Evolutionary conservation across 495 filamentous ascomycete genomes (phyloP).

Genomic region (Poronia punctata): DNA sequence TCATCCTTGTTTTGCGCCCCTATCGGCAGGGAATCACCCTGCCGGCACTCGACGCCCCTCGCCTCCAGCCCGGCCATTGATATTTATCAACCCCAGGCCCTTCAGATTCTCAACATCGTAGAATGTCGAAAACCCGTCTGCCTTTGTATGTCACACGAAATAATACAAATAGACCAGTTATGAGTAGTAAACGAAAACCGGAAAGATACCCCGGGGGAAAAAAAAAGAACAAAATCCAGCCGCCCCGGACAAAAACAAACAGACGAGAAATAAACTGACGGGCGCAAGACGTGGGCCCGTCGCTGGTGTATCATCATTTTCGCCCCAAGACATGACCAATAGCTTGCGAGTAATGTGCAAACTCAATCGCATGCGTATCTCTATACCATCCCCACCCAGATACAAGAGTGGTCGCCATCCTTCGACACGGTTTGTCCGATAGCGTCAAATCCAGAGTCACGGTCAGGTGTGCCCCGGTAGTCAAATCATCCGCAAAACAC

Average conservation of each 20-base stretch:
- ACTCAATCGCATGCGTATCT: constrained; percentile 7
- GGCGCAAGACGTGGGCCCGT: constrained; percentile 13
- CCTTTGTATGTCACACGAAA: constrained; percentile 7
- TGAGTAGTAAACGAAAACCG: constrained; percentile 9
- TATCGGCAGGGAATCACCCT: not conserved
- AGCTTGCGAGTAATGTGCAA: constrained; percentile 14
- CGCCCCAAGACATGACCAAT: constrained; percentile 26
- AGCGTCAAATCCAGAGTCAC: constrained; percentile 9
- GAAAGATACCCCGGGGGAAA: constrained; percentile 4
- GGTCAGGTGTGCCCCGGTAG: constrained; percentile 7
- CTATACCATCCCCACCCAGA: constrained; percentile 25
- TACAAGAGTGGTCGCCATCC: constrained; percentile 12
- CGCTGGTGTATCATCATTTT: constrained; percentile 21
- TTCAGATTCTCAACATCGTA: constrained; percentile 7
- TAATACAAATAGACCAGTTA: constrained; percentile 13
- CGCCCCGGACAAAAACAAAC: constrained; percentile 25
- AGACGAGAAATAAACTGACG: constrained; percentile 17
- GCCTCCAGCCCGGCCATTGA: no score
- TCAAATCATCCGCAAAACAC: constrained; percentile 22
- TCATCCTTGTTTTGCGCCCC: constrained; percentile 3
- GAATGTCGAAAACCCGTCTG: constrained; percentile 12
- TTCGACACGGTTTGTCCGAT: constrained; percentile 1
- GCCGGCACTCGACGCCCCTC: no score
- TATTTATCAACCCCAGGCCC: constrained; percentile 8
- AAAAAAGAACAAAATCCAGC: constrained; percentile 20